Conservation (phyloP, 2,329 filamentous ascomycete species). For the Alternaria longipes region DNA sequence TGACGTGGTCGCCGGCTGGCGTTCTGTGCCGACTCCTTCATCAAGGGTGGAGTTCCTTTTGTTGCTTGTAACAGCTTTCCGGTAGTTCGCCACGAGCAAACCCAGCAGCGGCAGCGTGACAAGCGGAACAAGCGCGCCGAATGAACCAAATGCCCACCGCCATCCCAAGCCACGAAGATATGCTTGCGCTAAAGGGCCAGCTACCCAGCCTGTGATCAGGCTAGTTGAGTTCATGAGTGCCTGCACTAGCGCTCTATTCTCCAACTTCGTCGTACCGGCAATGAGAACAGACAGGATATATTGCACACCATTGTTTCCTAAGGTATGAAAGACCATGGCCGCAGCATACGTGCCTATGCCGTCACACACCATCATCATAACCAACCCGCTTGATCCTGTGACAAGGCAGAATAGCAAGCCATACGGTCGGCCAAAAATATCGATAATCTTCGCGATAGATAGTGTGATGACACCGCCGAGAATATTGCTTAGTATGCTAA, state of each 20-base stretch:
- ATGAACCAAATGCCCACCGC: conserved; percentile 73
- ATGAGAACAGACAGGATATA: conserved; percentile 64
- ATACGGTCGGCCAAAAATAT: conserved; percentile 51
- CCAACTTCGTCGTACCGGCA: conserved; percentile 71
- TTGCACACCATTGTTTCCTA: conserved; percentile 66
- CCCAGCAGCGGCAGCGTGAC: conserved; percentile 67
- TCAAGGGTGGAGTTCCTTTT: too few relatives aligned
- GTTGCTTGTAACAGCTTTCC: too few relatives aligned
- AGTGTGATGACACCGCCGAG: conserved; percentile 49
- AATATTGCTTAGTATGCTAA: conserved; percentile 43
- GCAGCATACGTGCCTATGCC: conserved; percentile 69
- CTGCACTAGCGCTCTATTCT: conserved; percentile 70
- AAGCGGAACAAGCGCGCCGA: conserved; percentile 68
- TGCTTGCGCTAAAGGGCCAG: conserved; percentile 24
- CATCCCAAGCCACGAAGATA: conserved; percentile 62
- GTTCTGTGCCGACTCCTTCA: too few relatives aligned
- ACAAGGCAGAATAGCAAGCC: conserved; percentile 41
- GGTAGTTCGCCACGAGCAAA: conserved; percentile 64
- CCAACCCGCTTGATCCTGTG: conserved; percentile 53
- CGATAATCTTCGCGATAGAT: conserved; percentile 51
- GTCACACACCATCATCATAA: conserved; percentile 71
- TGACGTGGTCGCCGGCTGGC: too few relatives aligned
- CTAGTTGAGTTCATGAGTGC: conserved; percentile 51
- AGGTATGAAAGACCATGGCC: conserved; percentile 70
- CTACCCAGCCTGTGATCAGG: conserved; percentile 33